Base-by-base conservation (phyloP, 2,329 filamentous ascomycete species). In the Monilinia aucupariae region DNA sequence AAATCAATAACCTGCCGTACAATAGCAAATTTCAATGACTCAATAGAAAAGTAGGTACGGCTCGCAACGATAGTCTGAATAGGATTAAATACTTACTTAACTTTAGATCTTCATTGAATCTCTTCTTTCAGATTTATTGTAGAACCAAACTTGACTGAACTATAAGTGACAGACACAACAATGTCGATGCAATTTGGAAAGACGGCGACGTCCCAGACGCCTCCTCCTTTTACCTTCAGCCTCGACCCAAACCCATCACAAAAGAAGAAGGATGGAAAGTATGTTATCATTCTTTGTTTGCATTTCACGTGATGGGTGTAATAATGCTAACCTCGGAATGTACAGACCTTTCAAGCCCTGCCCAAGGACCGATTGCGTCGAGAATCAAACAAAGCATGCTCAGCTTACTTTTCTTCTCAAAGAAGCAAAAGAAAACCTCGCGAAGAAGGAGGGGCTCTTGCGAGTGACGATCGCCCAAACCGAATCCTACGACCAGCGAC, bases 401-500 rank as follows among this genome's bases (percentile, higher is more conserved):
- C 54, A 48, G 41, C 27, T 47, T 7, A 43, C 17, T 25, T 47
- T 30, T 27, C 27, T 34, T n/a, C 41, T 58, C 54, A 58, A 58
- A 58, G 54, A 58, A 20, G 54, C n/a, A 15, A 15, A 17, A 4
- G 22, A 25, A 45, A 25, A n/a, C 2, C 8, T 34, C 1, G n/a
- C 17, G 30, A 13, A 6, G 47, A 58, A 25, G 30, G 54, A 58
- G n/a, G 41, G n/a, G 30, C 4, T 25, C 27, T 22, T 47, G 41
- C 32, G 13, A 45, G n/a, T 27, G 10, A 25, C n/a, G 15, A 5
- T 37, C 13, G 41, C 54, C 8, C 27, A 58, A 34, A 15, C 30
- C 30, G 54, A 48, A 58, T 58, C 54, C 54, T 58, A 58, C 30
- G 54, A 48, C 54, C 54, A 58, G 47, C 34, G 54, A 47, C 54